These are phyloP conservation scores for Petunia secreta DNA, from an alignment of 257 asterid genomes.

Conservation along the genomic window DNA sequence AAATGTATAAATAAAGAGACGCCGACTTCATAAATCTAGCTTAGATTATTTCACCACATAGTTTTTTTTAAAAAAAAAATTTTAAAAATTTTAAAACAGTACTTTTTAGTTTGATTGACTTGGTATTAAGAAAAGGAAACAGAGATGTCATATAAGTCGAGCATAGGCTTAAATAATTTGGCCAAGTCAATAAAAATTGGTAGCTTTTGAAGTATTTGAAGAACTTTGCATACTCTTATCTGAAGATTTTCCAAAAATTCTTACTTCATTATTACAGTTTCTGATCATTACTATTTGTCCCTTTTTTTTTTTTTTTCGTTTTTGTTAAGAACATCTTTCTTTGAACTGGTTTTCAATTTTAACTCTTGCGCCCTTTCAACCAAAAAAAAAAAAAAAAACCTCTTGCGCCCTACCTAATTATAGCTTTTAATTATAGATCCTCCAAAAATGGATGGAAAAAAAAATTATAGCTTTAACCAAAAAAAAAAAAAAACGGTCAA, in stretches of 20 bases:
- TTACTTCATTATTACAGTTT: not conserved
- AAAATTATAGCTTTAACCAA: too few relatives aligned
- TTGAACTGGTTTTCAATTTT: too few relatives aligned
- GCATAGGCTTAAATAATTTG: not conserved
- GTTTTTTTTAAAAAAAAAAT: not conserved
- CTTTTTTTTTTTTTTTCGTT: too few relatives aligned
- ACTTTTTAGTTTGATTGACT: not conserved
- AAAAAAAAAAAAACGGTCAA: too few relatives aligned
- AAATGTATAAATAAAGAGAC: too few relatives aligned
- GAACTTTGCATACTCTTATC: not conserved
- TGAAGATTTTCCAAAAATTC: not conserved
- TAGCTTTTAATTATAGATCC: too few relatives aligned
- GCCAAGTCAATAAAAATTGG: not conserved
- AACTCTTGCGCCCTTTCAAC: not conserved
- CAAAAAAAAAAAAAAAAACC: too few relatives aligned
- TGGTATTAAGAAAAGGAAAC: not conserved
- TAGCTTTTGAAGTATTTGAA: not conserved
- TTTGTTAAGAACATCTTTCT: too few relatives aligned
- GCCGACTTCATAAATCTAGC: not conserved
- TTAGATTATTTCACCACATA: not conserved
- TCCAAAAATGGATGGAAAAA: too few relatives aligned
- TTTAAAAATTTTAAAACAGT: too few relatives aligned
- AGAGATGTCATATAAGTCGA: not conserved
- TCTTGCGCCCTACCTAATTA: too few relatives aligned
- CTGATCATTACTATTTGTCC: not conserved